A percentile compares a stretch with the other conserved stretches of the same genome.
phyloP scores from a whole-genome alignment of 805 yeast genomes.

The Starmerella stigmatis region DNA sequence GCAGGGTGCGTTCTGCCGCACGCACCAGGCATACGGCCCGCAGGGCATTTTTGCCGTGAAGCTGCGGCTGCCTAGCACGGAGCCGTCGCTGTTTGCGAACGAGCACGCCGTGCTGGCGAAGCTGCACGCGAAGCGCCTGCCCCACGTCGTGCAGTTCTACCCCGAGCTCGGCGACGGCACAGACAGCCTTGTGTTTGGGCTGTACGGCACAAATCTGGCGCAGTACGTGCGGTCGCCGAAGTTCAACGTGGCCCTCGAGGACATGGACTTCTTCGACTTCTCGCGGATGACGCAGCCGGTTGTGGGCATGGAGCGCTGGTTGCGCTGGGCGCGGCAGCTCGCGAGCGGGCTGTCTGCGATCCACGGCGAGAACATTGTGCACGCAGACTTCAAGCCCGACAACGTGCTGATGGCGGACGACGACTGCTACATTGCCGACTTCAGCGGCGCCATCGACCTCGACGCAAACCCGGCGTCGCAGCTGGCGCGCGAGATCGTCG shows the following conservation, averaged over 20 bases:
- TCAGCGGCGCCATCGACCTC: slow-evolving; percentile 29
- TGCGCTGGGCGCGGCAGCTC: slow-evolving; percentile 25
- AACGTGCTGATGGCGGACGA: slow-evolving; percentile 33
- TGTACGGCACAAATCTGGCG: slow-evolving; percentile 19
- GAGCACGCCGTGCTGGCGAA: slow-evolving; percentile 15
- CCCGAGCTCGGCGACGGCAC: slow-evolving; percentile 16
- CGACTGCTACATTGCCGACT: slow-evolving; percentile 39
- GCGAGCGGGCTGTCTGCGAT: slow-evolving; percentile 22
- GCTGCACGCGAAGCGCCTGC: slow-evolving; percentile 4
- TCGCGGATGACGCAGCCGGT: slow-evolving; percentile 19
- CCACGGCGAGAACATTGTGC: slow-evolving; percentile 31
- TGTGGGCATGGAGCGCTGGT: slow-evolving; percentile 24
- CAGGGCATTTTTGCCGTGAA: slow-evolving; percentile 59
- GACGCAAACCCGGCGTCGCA: slow-evolving; percentile 19
- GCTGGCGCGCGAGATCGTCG: slow-evolving; percentile 14
- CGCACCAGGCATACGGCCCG: slow-evolving; percentile 50
- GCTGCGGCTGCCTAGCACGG: slow-evolving; percentile 19
- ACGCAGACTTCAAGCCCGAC: slow-evolving; percentile 41
- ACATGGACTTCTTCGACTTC: slow-evolving; percentile 18
- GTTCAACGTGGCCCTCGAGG: slow-evolving; percentile 3
- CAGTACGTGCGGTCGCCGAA: slow-evolving; percentile 10
- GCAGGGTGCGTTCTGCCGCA: slow-evolving; percentile 82
- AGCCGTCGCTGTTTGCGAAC: slow-evolving; percentile 13
- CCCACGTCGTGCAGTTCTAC: slow-evolving; percentile 16
- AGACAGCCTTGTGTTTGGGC: slow-evolving; percentile 17